Conservation (phyloP, 2,329 filamentous ascomycete species). For the Aspergillus oerlinghausenensis region DNA sequence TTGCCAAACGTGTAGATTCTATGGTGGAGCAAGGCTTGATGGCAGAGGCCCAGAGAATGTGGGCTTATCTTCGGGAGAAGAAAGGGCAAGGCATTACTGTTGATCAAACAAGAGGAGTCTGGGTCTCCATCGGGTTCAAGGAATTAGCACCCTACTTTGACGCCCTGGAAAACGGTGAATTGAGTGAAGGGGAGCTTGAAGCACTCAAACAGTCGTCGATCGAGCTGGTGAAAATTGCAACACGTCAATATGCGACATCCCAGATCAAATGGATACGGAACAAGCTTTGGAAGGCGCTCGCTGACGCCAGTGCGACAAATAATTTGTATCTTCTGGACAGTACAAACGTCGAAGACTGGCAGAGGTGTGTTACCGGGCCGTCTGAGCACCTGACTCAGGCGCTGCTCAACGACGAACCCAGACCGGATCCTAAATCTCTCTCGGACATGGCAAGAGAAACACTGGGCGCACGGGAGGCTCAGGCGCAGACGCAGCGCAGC, state of each 20-base stretch:
- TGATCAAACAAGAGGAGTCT: slow-evolving; percentile 79
- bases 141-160: slow-evolving; percentile 73
- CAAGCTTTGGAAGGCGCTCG: slow-evolving; percentile 69
- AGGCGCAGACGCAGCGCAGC: slow-evolving; percentile 42
- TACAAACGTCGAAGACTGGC: slow-evolving; percentile 62
- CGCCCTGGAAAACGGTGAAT: slow-evolving; percentile 34
- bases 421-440: slow-evolving; percentile 56
- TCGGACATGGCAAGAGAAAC: slow-evolving; percentile 54
- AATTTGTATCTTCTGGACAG: slow-evolving; percentile 77
- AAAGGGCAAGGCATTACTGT: slow-evolving; percentile 49
- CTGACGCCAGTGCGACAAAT: slow-evolving; percentile 48
- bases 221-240: slow-evolving; percentile 75
- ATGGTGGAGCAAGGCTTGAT: slow-evolving; percentile 70
- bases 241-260: slow-evolving; percentile 78
- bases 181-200: slow-evolving; percentile 42
- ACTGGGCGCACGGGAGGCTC: slow-evolving; percentile 52
- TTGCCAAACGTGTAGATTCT: slow-evolving; percentile 73
- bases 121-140: slow-evolving; percentile 95
- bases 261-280: slow-evolving; percentile 84
- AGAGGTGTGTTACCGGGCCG: slow-evolving; percentile 58
- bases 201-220: slow-evolving; percentile 57
- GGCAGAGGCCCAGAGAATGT: slow-evolving; percentile 56
- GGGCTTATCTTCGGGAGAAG: slow-evolving; percentile 43
- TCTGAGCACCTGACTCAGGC: slow-evolving; percentile 57
- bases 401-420: slow-evolving; percentile 57